These are phyloP conservation scores for Aspergillus ochraceus DNA, from an alignment of 2,329 filamentous ascomycete genomes.

Conservation along the genomic window DNA sequence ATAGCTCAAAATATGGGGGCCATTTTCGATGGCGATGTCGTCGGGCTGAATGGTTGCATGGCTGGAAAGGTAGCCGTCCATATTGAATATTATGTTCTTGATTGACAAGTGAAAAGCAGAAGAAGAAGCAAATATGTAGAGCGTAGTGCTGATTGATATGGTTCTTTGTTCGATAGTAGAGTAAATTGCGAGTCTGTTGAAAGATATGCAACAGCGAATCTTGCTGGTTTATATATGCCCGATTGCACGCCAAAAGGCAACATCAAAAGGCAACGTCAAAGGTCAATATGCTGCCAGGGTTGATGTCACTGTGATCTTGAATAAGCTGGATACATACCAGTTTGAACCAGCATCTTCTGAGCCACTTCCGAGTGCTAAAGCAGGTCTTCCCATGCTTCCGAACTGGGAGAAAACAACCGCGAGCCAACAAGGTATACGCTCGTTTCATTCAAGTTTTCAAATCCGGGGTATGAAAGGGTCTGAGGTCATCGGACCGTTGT, in stretches of 20 bases:
- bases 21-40: slow-evolving; percentile 4
- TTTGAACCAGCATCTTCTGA: background rate
- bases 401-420: background rate
- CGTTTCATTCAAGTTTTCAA: background rate
- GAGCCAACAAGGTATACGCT: background rate
- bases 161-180: background rate
- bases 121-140: background rate
- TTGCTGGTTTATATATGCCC: background rate
- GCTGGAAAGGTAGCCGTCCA: background rate
- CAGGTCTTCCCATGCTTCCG: background rate
- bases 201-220: background rate
- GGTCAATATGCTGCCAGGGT: background rate
- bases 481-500: background rate
- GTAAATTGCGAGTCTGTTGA: background rate
- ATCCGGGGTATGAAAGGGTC: background rate
- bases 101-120: background rate
- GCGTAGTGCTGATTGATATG: background rate
- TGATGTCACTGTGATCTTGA: background rate
- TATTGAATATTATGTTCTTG: background rate
- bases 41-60: background rate
- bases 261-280: background rate
- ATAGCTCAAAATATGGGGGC: background rate
- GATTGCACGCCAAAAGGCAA: background rate
- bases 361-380: background rate
- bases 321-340: background rate